phyloP scores from a whole-genome alignment of 2,329 filamentous ascomycete species.

The Cladosporium sp. region DNA sequence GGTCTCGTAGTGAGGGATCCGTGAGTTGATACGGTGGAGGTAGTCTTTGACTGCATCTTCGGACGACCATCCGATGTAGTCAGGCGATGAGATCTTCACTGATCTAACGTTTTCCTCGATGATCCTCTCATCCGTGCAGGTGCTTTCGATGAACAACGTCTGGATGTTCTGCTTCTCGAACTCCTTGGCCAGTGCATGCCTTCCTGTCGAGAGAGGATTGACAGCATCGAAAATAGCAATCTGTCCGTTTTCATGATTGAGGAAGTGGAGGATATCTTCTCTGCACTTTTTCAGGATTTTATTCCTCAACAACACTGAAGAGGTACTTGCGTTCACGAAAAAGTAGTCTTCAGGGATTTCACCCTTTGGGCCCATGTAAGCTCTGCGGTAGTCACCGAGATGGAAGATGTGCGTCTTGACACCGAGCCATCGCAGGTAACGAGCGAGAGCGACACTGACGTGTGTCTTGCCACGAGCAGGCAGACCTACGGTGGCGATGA shows the following conservation, averaged over 20 bases:
- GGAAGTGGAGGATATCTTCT: slow-evolving; percentile 93
- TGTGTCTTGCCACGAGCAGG: slow-evolving; percentile 97
- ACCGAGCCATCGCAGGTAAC: slow-evolving; percentile 94
- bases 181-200: slow-evolving; percentile 85
- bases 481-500: slow-evolving; percentile 93
- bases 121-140: slow-evolving; percentile 88
- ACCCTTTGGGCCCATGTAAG: slow-evolving; percentile 79
- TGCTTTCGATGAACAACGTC: slow-evolving; percentile 96
- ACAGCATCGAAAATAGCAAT: slow-evolving; percentile 99
- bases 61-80: slow-evolving; percentile 91
- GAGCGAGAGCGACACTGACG: slow-evolving; percentile 90
- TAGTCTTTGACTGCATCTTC: slow-evolving; percentile 93
- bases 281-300: slow-evolving; percentile 98
- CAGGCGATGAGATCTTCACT: slow-evolving; percentile 96
- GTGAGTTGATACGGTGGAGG: slow-evolving; percentile 81
- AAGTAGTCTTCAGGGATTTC: slow-evolving; percentile 97
- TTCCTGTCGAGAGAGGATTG: slow-evolving; percentile 81
- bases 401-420: slow-evolving; percentile 99
- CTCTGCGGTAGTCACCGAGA: slow-evolving; percentile 91
- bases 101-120: slow-evolving; percentile 95
- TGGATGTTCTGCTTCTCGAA: slow-evolving; percentile 96
- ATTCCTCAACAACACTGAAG: slow-evolving; percentile 89
- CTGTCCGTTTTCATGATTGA: slow-evolving; percentile 96
- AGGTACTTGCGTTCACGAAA: slow-evolving; percentile 88
- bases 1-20: slow-evolving; percentile 94